phyloP scores from a whole-genome alignment of 2,329 filamentous ascomycete genomes.

The Dothiorella sarmentorum region DNA sequence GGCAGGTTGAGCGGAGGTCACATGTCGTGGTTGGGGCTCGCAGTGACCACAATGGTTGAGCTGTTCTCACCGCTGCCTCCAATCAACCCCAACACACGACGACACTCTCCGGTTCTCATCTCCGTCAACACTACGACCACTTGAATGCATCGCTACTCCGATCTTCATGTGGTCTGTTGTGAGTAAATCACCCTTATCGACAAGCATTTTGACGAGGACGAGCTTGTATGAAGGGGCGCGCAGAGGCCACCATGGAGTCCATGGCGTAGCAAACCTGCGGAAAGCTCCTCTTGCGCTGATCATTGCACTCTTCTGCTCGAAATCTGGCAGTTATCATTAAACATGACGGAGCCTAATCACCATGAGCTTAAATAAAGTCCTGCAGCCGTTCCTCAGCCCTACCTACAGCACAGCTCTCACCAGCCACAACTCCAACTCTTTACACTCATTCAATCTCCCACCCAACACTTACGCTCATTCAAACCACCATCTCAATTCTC shows the following conservation, averaged over 20 bases:
- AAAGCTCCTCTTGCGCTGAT: background rate
- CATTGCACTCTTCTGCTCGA: background rate
- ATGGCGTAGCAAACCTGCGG: background rate
- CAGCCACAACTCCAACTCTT: background rate
- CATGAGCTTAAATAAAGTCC: background rate
- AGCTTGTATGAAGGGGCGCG: slow-evolving; percentile 5
- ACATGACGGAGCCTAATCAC: background rate
- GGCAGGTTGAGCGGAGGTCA: no score
- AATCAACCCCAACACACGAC: no score
- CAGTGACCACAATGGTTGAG: background rate
- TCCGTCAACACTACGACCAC: background rate
- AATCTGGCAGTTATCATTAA: background rate
- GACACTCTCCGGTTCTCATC: background rate
- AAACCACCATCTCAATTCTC: background rate
- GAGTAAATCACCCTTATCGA: background rate
- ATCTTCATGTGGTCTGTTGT: background rate
- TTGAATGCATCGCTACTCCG: background rate
- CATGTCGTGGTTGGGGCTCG: background rate
- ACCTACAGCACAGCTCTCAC: background rate
- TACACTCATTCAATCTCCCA: background rate
- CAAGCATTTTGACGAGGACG: background rate
- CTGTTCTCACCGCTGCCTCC: background rate
- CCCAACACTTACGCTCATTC: slow-evolving; percentile 6
- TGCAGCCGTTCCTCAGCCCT: background rate
- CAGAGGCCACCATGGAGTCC: background rate